These are phyloP conservation scores for Glutinoglossum americanum DNA, from an alignment of 495 filamentous ascomycete species.

Conservation along the genomic window DNA sequence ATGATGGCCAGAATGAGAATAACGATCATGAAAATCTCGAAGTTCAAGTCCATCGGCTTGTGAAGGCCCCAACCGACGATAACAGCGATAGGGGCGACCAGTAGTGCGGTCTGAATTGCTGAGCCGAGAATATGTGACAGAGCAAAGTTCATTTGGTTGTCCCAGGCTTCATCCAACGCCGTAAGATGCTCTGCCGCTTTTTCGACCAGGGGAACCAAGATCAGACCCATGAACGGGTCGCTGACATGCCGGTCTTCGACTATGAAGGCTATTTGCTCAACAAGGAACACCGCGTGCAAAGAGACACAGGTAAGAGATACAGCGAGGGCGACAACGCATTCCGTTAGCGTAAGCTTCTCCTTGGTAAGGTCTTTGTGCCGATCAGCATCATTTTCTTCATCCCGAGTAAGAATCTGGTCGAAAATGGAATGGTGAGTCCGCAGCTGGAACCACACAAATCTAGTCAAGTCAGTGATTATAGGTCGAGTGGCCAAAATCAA, in stretches of 20 bases:
- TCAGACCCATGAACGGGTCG: constrained; percentile 64
- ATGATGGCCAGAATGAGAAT: constrained; percentile 71
- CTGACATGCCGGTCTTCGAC: constrained; percentile 39
- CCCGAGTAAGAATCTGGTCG: constrained; percentile 42
- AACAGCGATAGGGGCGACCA: constrained; percentile 71
- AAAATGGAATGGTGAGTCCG: constrained; percentile 68
- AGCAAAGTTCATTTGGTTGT: constrained; percentile 75
- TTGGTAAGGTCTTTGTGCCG: constrained; percentile 37
- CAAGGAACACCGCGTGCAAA: constrained; percentile 62
- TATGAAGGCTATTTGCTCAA: constrained; percentile 56
- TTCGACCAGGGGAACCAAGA: constrained; percentile 66
- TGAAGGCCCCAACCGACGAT: constrained; percentile 66
- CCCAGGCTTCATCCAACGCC: constrained; percentile 79
- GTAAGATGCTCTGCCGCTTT: constrained; percentile 83
- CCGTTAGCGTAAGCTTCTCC: constrained; percentile 56
- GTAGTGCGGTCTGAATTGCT: constrained; percentile 72
- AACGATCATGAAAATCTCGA: constrained; percentile 76
- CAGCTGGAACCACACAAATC: constrained; percentile 65
- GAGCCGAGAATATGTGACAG: constrained; percentile 75
- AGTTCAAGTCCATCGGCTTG: constrained; percentile 56
- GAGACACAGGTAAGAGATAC: constrained; percentile 53
- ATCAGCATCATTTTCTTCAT: constrained; percentile 51
- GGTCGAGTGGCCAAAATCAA: background rate
- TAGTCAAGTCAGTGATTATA: constrained; percentile 10
- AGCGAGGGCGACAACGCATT: constrained; percentile 44